Base-by-base conservation (phyloP, 73 alveolate species). In the Paramecium bursaria region DNA sequence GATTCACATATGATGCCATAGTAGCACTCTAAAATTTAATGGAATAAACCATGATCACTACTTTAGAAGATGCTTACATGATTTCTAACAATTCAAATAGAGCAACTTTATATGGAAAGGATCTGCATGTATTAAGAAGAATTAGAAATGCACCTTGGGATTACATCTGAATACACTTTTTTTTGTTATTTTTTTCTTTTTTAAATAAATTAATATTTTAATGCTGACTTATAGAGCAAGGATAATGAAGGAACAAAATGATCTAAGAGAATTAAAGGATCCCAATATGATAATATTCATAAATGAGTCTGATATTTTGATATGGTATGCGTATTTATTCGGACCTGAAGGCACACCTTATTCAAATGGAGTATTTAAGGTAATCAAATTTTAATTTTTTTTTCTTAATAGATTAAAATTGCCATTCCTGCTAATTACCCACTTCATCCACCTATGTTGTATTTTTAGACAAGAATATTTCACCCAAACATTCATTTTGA, bases 401-500 rank as follows among this genome's bases (percentile, higher is more conserved):
- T n/a, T n/a, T n/a, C n/a, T n/a, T 11, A 1, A 6, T 14, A 39
- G 74, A 60, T 95, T 33, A 90, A 90, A 60, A 85, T 95, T 73
- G 48, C 87, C 51, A 92, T 95, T 35, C 97, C 97, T 39, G 86
- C 91, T 50, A 51, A 89, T 57, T 96, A 96, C 86, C 99, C 99
- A 7, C 85, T 96, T 23, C 50, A 86, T 57, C 98, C 99, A 4
- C 99, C 99, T 14, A 86, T 90, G 86, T 92, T 93, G 42, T 86
- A 75, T 75, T 96, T 96, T 86, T 75, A 79, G 25, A 96, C 98
- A 52, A 85, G 91, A 67, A 92, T 95, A 2, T 96, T 96, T 88
- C 99, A 96, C 86, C 99, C 99, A 13, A 96, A 96, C 87, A 92
- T 96, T 6, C 98, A 96, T 87, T 93, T 92, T 76, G 93, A 93